A percentile compares a stretch with the other conserved stretches of the same genome.
These are phyloP conservation scores for Pholiota microspora DNA, from an alignment of 768 basidiomycete species.

Conservation along the genomic window DNA sequence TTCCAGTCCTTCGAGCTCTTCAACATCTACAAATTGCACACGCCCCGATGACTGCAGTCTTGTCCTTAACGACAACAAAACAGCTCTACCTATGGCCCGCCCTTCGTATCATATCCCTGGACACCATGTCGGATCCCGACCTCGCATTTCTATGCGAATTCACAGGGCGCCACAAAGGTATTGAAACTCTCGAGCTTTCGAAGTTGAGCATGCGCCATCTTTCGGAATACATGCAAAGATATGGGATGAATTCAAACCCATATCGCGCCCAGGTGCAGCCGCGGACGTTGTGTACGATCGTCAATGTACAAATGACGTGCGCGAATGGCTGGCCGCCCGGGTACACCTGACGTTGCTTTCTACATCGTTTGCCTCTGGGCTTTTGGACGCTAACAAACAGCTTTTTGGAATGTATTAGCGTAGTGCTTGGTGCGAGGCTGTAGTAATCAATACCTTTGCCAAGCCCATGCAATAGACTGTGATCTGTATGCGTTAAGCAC, in stretches of 20 bases:
- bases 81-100: background rate
- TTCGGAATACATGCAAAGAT: slow-evolving; percentile 1
- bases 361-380: background rate
- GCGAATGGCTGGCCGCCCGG: slow-evolving; percentile 6
- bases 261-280: background rate
- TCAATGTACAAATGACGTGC: slow-evolving; percentile 5
- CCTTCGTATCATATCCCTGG: slow-evolving; percentile 12
- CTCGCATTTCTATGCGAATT: slow-evolving; percentile 14
- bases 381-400: background rate
- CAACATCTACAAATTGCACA: slow-evolving; percentile 11
- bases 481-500: too few relatives aligned
- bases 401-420: too few relatives aligned
- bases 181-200: slow-evolving; percentile 15
- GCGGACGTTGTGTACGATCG: background rate
- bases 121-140: slow-evolving; percentile 10
- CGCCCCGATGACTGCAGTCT: background rate
- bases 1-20: slow-evolving; percentile 7
- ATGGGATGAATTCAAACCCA: background rate
- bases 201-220: slow-evolving; percentile 15
- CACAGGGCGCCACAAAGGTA: slow-evolving; percentile 5
- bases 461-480: too few relatives aligned
- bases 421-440: too few relatives aligned
- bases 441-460: too few relatives aligned
- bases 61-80: background rate
- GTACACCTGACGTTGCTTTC: background rate